These are phyloP conservation scores for Leccinum pseudoinsigne DNA, from an alignment of 1,284 basidiomycete genomes.

Conservation along the genomic window DNA sequence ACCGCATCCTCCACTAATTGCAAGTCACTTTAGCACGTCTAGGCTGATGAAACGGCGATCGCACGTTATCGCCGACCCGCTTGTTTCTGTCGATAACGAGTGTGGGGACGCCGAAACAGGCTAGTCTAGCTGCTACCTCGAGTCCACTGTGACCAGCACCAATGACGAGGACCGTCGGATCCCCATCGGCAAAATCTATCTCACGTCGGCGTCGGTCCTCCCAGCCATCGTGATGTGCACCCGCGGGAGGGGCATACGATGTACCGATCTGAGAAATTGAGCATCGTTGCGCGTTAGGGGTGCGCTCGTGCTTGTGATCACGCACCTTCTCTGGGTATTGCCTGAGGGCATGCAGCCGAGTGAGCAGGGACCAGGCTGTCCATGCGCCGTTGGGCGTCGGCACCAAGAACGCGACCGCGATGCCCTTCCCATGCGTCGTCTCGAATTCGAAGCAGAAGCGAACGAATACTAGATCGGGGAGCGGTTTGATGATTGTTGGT, in stretches of 20 bases:
- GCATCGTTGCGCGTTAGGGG: not conserved
- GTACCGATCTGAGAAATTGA: not conserved
- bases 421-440: not conserved
- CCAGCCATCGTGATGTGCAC: not conserved
- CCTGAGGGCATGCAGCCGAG: not conserved
- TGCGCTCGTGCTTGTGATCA: not conserved
- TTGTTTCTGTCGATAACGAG: not conserved
- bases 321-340: not conserved
- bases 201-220: not conserved
- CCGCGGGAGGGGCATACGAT: not conserved
- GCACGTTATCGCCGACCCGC: not conserved
- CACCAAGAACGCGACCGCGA: not conserved
- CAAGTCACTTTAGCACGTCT: not conserved
- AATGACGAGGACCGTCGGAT: not conserved
- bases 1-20: not conserved
- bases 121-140: not conserved
- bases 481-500: not conserved
- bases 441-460: not conserved
- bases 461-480: not conserved
- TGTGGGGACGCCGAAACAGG: not conserved
- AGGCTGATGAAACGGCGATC: not conserved
- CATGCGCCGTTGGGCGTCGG: not conserved
- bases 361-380: not conserved
- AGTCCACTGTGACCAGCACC: not conserved
- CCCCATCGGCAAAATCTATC: not conserved